Evolutionary conservation across 306 rosid species (phyloP).

Genomic region (Potentilla sterilis): DNA sequence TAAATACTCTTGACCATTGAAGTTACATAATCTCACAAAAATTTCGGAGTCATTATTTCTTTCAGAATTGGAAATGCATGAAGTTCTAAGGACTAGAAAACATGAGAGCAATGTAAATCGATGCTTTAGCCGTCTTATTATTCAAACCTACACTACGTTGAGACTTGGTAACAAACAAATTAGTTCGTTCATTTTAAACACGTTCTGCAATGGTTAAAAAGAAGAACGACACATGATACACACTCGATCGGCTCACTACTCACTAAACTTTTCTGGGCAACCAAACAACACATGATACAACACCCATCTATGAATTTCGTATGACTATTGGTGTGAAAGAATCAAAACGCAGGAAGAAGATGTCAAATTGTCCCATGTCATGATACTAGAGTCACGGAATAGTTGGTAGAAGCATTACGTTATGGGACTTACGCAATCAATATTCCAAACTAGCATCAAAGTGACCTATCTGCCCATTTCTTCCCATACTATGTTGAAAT

Average conservation of each 20-base stretch:
- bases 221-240: not conserved
- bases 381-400: not conserved
- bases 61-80: not conserved
- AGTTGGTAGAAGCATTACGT: slow-evolving; percentile 20
- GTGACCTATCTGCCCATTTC: not conserved
- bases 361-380: not conserved
- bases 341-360: not conserved
- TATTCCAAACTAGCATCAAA: not conserved
- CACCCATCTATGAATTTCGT: not conserved
- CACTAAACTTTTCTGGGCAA: not conserved
- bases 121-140: not conserved
- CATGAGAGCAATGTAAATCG: not conserved
- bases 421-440: slow-evolving; percentile 11
- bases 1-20: not conserved
- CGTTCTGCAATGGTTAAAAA: not conserved
- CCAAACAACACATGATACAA: not conserved
- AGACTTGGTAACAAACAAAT: not conserved
- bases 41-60: no score
- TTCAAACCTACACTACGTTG: not conserved
- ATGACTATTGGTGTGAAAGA: slow-evolving; percentile 5
- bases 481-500: not conserved
- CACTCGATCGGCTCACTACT: not conserved
- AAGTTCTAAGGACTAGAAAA: not conserved
- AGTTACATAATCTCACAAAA: not conserved
- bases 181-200: not conserved